Conservation (phyloP, 169 alveolate genomes). For the Plasmodium malariae region DNA sequence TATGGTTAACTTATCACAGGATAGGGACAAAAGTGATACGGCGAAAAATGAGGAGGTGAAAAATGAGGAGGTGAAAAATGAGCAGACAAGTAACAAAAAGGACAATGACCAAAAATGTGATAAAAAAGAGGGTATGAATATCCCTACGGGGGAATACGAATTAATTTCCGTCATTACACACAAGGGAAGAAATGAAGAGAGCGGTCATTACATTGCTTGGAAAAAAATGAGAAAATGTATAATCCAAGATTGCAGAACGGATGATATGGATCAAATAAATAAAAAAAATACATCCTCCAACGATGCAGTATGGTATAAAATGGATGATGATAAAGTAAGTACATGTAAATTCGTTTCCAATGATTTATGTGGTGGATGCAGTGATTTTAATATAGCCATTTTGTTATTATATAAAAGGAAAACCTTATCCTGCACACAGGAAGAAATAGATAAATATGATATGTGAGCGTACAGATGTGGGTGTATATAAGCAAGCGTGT, state of each 20-base stretch:
- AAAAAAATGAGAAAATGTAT: conserved; percentile 75
- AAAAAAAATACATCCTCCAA: conserved; percentile 71
- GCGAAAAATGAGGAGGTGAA: neutral
- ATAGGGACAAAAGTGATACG: neutral
- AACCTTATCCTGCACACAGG: conserved; percentile 16
- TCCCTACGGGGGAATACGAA: conserved; percentile 93
- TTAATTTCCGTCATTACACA: conserved; percentile 96
- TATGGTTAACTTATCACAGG: neutral
- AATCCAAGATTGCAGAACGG: conserved; percentile 1
- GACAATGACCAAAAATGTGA: neutral
- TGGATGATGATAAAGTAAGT: conserved; percentile 91
- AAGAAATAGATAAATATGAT: conserved; percentile 1
- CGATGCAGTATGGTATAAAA: conserved; percentile 87
- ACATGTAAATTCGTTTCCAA: conserved; percentile 85
- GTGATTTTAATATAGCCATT: conserved; percentile 92
- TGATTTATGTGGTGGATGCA: conserved; percentile 93
- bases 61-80: neutral
- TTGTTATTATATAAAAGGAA: conserved; percentile 85
- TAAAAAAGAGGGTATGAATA: neutral
- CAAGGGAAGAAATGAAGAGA: conserved; percentile 97
- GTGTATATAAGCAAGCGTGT: neutral
- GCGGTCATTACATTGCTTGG: conserved; percentile 99
- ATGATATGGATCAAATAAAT: neutral
- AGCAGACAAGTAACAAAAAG: neutral
- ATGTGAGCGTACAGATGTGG: neutral